Base-by-base conservation (phyloP, 768 basidiomycete genomes). In the Boletus eberwhitei region DNA sequence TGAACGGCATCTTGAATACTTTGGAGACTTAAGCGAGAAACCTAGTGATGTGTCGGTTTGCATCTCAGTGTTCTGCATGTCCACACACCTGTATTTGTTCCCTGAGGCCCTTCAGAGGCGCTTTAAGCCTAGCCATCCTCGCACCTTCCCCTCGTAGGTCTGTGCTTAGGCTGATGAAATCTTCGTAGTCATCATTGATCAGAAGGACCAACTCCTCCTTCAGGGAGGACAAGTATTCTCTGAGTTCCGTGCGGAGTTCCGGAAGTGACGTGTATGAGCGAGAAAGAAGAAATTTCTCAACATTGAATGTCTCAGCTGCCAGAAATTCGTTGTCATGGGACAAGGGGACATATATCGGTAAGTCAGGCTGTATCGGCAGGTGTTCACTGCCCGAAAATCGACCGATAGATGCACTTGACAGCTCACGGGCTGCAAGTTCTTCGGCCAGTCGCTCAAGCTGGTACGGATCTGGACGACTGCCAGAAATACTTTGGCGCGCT, bases 161-260 rank as follows among this genome's bases (percentile, higher is more conserved):
- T 4, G 95, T 94, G 59, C 95, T 95, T 31, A 99, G 77, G 62
- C 90, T 93, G 64, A 98, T 96, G 68, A 98, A 99, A 14, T 94
- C 94, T 69, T 94, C 94, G 65, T 98, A 99, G 73, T 98, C 97
- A 62, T 93, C 88, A 71, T 99, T 98, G 69, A 98, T 97, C 64
- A 98, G 84, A 64, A 86, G 86, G 31, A 98, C 93, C 35, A 99
- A 80, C 68, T 97, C 96, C 68, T 95, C 92, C 71, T 96, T 93
- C 59, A 99, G 74, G 11, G 79, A 75, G 0, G 83, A 81, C 55
- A 93, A 77, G 69, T 98, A 98, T 49, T 92, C 85, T 32, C 93
- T 81, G 21, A 99, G 77, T 68, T 99, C 95, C 4, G 83, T 72
- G 50, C 94, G 86, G 32, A 98, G 77, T 70, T 98, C 96, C 31